Evolutionary conservation across 805 yeast genomes (phyloP), one percentile per base, ranked within the genome.

Genomic region (Candida railenensis): DNA sequence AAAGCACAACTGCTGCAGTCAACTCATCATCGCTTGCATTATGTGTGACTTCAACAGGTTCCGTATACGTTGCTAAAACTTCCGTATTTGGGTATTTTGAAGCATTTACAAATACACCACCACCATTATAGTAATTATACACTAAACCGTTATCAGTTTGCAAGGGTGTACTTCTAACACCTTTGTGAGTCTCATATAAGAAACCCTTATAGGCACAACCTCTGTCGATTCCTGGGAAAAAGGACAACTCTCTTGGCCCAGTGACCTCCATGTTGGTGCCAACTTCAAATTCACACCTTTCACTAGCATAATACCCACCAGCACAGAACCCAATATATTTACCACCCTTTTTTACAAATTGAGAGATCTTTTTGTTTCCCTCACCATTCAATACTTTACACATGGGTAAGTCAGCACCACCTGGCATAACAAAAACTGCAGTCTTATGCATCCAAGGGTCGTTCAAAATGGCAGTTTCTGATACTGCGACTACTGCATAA

Each of bases 351-450:
- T 81, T 71, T 1, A 89, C 89, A 53, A 75, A 89, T 42, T 80
- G 80, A 22, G 68, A 63, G 50, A 89, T 87, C 34, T 73, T 69
- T 8, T 67, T 56, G 56, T 85, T 87, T 0, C 90, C 89, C 1
- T 65, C 66, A 1, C 96, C 92, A 57, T 85, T 83, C 51, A 95
- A 76, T 3, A 77, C 80, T 44, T 75, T 71, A 52, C 96, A 88
- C 53, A 85, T 81, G 0, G 97, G 97, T 43, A 89, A 68, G 61
- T 94, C 99, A 0, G 98, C 97, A 5, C 99, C 99, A 3, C 99
- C 99, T 0, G 99, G 99, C 22, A 94, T 64, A 1, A 90, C 96
- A 37, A 94, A 60, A 52, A 88, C 69, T 0, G 95, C 71, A 0
- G 97, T 87, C 57, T 87, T 87, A 5, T 78, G 57, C 51, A 77